Conservation (phyloP, 352 stramenopile species). For the Lagenidium sp. region DNA sequence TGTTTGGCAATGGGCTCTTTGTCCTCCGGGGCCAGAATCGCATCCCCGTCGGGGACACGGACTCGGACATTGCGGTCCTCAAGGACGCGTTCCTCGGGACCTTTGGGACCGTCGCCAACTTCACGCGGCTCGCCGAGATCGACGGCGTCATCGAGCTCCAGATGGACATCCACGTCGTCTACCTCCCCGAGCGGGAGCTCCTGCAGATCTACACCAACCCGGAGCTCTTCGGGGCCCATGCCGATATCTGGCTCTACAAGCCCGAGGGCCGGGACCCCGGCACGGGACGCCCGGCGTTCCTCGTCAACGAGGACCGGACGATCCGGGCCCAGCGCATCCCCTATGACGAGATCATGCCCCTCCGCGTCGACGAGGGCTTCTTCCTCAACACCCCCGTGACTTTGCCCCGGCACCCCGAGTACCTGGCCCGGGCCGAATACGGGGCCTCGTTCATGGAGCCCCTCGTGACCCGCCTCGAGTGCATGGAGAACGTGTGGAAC, state of each 20-base stretch:
- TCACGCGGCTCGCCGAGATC: conserved; percentile 30
- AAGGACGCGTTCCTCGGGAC: conserved; percentile 41
- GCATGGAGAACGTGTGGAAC: conserved; percentile 72
- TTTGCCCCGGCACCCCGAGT: conserved; percentile 45
- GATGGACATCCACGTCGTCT: conserved; percentile 36
- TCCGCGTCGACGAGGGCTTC: conserved; percentile 22
- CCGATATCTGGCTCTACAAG: conserved; percentile 73
- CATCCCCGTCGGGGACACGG: conserved; percentile 67
- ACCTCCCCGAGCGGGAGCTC: conserved; percentile 40
- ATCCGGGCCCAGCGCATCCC: conserved; percentile 52
- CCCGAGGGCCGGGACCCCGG: conserved; percentile 27
- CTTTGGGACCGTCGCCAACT: conserved; percentile 44
- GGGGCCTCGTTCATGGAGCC: conserved; percentile 60
- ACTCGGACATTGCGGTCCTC: conserved; percentile 67
- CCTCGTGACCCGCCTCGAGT: conserved; percentile 64
- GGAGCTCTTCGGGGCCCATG: conserved; percentile 42
- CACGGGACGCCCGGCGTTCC: conserved; percentile 22
- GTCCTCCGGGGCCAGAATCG: conserved; percentile 47
- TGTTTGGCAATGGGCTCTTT: conserved; percentile 71
- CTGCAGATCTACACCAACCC: conserved; percentile 55
- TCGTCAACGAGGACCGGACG: conserved; percentile 68
- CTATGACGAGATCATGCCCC: conserved; percentile 57
- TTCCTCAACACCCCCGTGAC: conserved; percentile 52
- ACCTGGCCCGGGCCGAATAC: conserved; percentile 57
- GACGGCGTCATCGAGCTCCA: conserved; percentile 41